Evolutionary conservation across 768 basidiomycete genomes (phyloP), one percentile per base, ranked within the genome.

Genomic region (Amanita pallidorosea): DNA sequence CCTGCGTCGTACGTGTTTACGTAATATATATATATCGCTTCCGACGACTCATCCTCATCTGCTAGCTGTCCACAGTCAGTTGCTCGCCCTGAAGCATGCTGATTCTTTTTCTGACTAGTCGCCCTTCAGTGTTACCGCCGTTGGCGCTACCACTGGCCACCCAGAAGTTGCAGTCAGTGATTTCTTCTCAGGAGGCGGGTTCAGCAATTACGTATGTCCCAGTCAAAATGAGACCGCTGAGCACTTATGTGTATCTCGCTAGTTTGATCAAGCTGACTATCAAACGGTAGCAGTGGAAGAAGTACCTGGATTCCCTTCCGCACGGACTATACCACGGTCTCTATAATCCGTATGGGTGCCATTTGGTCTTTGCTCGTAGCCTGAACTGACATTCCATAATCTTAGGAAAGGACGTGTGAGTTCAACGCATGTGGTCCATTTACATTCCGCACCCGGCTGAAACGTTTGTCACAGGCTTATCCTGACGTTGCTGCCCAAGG

Each of bases 171-270:
- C 77, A 0, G 74, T 71, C 0, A 61, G 47, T n/a, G 55, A 64
- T 20, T 69, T 67, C 56, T 82, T 82, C 66, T 85, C 83, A 29
- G 81, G 83, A 6, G 84, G 85, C 15, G 84, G 85, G 15, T 88
- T 87, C 67, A 84, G 82, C 61, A 70, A 82, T 55, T 76, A 77
- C 49, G 82, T 83, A 33, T 55, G 71, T 56, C 40, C 13, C 2
- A 15, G 35, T 31, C 34, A 7, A n/a, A n/a, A 20, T 13, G 29
- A 33, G 33, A 33, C 12, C 13, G 13, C 2, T 11, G 2, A 23
- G 1, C 22, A 18, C 7, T 22, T 13, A 56, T 52, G 20, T 20
- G 33, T 7, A 22, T 34, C 20, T 23, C 33, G 12, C 20, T 18
- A 63, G 61, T 63, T 63, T 47, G 18, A 40, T 60, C 55, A 44